Evolutionary conservation across 169 alveolate genomes (phyloP).

Genomic region (Plasmodium berghei): DNA sequence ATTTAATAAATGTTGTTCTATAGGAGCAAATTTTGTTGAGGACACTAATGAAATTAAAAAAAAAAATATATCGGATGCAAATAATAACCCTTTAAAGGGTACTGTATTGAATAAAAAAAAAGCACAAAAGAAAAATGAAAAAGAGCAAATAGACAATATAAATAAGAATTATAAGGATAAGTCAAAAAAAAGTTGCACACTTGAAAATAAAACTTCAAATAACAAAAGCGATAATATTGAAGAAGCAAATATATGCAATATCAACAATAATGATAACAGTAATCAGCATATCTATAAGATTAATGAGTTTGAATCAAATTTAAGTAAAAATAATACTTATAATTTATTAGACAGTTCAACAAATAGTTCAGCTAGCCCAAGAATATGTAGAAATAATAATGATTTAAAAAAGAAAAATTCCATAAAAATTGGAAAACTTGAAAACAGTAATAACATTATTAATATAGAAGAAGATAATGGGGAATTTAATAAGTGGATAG

Average conservation of each 20-base stretch:
- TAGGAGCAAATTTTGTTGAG: constrained; percentile 3
- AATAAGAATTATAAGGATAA: constrained; percentile 18
- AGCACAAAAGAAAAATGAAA: constrained; percentile 29
- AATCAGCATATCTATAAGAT: not conserved
- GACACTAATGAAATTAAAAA: constrained; percentile 24
- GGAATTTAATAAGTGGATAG: constrained; percentile 56
- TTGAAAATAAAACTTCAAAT: constrained; percentile 7
- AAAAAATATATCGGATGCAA: constrained; percentile 4
- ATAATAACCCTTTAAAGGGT: constrained; percentile 5
- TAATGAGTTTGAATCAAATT: constrained; percentile 3
- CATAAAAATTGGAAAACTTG: constrained; percentile 26
- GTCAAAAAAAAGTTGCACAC: constrained; percentile 8
- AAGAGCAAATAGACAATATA: constrained; percentile 2
- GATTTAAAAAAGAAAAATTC: constrained; percentile 63
- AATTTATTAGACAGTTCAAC: constrained; percentile 44
- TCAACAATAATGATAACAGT: not conserved
- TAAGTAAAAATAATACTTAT: not conserved
- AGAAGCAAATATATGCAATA: constrained; percentile 12
- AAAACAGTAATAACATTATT: constrained; percentile 23
- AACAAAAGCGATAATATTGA: constrained; percentile 13
- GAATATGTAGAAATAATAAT: constrained; percentile 29
- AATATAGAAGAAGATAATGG: constrained; percentile 27
- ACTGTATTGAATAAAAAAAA: constrained; percentile 12
- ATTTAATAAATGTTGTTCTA: constrained; percentile 40
- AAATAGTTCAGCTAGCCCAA: constrained; percentile 44